Conservation (phyloP, 1,284 basidiomycete genomes). For the Marasmius oreades region DNA sequence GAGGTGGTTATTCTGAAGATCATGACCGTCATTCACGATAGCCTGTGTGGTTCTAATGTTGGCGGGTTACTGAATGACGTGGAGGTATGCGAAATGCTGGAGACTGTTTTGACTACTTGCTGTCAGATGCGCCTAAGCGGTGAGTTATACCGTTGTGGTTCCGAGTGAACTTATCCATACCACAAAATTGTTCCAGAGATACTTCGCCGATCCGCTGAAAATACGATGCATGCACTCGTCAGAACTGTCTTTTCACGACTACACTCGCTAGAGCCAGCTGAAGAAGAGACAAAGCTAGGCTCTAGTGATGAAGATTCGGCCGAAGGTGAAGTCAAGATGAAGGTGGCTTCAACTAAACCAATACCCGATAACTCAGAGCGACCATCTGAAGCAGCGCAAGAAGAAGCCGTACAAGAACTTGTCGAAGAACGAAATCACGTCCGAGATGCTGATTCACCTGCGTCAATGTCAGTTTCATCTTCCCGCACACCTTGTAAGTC, state of each 20-base stretch:
- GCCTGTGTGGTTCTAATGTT: slow-evolving; percentile 64
- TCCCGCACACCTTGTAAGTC: slow-evolving; percentile 44
- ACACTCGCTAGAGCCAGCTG: slow-evolving; percentile 57
- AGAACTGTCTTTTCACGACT: slow-evolving; percentile 80
- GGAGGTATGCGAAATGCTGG: slow-evolving; percentile 97
- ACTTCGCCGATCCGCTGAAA: slow-evolving; percentile 88
- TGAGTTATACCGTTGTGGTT: slow-evolving; percentile 40
- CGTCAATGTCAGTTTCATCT: slow-evolving; percentile 17
- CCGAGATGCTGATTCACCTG: not conserved
- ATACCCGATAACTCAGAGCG: slow-evolving; percentile 4
- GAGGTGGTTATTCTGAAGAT: slow-evolving; percentile 94
- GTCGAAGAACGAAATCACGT: not conserved
- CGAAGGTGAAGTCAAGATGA: slow-evolving; percentile 61
- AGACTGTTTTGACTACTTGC: slow-evolving; percentile 95
- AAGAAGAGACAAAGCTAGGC: slow-evolving; percentile 64
- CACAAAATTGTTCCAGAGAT: slow-evolving; percentile 63
- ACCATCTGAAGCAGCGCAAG: not conserved
- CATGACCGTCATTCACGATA: slow-evolving; percentile 86
- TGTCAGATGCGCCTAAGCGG: slow-evolving; percentile 95
- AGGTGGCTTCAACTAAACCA: slow-evolving; percentile 37
- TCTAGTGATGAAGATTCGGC: slow-evolving; percentile 42
- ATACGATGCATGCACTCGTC: slow-evolving; percentile 88
- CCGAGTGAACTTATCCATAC: slow-evolving; percentile 5
- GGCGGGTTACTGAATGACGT: slow-evolving; percentile 80
- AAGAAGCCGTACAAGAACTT: not conserved